Base-by-base conservation (phyloP, 1,284 basidiomycete genomes). In the Phaffia rhodozyma region DNA sequence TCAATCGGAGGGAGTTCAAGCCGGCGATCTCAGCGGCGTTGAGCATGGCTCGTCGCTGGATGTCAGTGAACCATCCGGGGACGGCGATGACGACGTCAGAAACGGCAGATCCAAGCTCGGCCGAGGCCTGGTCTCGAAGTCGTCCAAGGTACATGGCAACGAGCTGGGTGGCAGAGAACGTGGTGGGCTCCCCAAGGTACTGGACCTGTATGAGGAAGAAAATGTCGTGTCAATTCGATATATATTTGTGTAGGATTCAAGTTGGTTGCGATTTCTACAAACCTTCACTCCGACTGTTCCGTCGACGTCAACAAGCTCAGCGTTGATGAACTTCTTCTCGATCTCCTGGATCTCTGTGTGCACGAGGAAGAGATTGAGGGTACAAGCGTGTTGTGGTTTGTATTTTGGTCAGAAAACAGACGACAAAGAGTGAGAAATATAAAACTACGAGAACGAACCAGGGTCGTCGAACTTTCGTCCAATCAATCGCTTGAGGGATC, bases 21-120 rank as follows among this genome's bases (percentile, higher is more conserved):
- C 86, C 85, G 60, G 88, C 90, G 71, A 97, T 89, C 69, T 84
- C 75, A 57, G 91, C 89, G 47, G 92, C 91, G 72, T 92, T 89
- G 58, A 91, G 81, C 67, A 93, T 74, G 2, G 91, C 89, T 55
- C 91, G 83, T 66, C 92, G 83, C 76, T 97, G 92, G 62, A 85
- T 77, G 71, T 97, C 92, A 68, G 91, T 90, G 81, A 85, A 96
- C 90, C 90, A 96, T 61, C 89, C 90, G 23, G 92, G 92, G 50
- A 96, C 86, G 67, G 92, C 85, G 75, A 97, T 89, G 69, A 94
- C 91, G 68, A 94, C 83, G 75, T 97, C 91, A 60, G 86, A 86
- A 64, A 94, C 86, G 66, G 80, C 80, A 53, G 82, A 82, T 76
- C 90, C 93, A 76, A 94, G 85, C 76, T 96, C 92, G 60, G 76